Conservation (phyloP, 768 basidiomycete genomes). For the Termitomyces sp. region DNA sequence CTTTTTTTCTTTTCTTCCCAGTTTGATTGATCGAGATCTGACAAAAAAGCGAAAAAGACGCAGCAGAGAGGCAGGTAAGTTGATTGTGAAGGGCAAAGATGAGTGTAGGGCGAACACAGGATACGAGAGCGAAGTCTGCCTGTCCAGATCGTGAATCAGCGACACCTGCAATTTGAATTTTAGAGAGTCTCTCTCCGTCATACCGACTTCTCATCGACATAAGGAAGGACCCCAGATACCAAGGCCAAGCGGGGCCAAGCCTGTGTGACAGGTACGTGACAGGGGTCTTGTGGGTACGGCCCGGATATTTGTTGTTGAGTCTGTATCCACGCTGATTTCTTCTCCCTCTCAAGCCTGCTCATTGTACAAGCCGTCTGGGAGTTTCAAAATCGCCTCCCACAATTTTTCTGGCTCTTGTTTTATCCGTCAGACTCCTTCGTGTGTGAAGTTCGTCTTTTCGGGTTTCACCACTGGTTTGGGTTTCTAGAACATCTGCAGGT, state of each 20-base stretch:
- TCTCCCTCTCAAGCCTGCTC: constrained; percentile 14
- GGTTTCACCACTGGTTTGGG: not conserved
- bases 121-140: not conserved
- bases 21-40: not conserved
- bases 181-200: not conserved
- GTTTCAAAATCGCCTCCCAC: not conserved
- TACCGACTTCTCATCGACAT: constrained; percentile 2
- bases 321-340: constrained; percentile 4
- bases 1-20: not conserved
- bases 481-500: constrained; percentile 3
- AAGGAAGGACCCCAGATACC: constrained; percentile 14
- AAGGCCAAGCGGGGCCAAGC: not conserved
- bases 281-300: constrained; percentile 12
- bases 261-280: constrained; percentile 13
- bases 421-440: not conserved
- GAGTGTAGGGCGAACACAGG: not conserved
- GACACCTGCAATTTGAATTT: not conserved
- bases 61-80: no score
- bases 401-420: not conserved
- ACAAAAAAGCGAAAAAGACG: no score
- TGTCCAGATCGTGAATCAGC: not conserved
- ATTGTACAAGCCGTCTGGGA: constrained; percentile 7
- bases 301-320: constrained; percentile 14
- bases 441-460: not conserved
- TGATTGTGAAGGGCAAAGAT: not conserved